Conservation (phyloP, 2,329 filamentous ascomycete genomes). For the Sclerotinia minor region DNA sequence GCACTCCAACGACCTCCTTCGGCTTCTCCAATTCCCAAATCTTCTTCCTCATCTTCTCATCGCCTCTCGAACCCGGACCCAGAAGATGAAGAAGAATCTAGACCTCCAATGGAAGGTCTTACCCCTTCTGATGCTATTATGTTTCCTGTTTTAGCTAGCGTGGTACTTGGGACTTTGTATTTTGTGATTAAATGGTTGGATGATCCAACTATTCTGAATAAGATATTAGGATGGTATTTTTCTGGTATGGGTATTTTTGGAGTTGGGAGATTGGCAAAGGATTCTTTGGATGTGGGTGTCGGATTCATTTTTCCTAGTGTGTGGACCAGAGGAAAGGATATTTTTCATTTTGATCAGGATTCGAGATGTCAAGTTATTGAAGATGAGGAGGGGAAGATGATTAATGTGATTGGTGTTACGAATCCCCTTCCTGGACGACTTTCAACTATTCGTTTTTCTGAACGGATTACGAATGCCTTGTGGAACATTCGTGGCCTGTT, state of each 20-base stretch:
- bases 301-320: conserved; percentile 72
- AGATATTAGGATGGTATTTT: conserved; percentile 81
- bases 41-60: conserved; percentile 31
- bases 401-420: conserved; percentile 23
- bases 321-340: conserved; percentile 55
- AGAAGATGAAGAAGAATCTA: conserved; percentile 56
- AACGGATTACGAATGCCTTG: conserved; percentile 37
- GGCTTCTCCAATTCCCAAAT: conserved; percentile 55
- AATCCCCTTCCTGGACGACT: conserved; percentile 47
- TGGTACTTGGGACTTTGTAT: conserved; percentile 74
- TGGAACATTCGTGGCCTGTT: conserved; percentile 57
- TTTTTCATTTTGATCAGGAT: conserved; percentile 50
- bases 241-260: conserved; percentile 77
- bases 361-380: conserved; percentile 37
- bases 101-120: conserved; percentile 64
- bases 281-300: conserved; percentile 62
- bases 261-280: conserved; percentile 71
- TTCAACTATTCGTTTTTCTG: conserved; percentile 41
- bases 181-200: conserved; percentile 86
- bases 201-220: conserved; percentile 78
- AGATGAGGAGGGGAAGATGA: conserved; percentile 11
- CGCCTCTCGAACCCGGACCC: conserved; percentile 46
- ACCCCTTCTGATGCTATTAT: conserved; percentile 78
- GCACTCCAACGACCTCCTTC: conserved; percentile 81
- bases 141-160: conserved; percentile 76